Evolutionary conservation across 164 flowering plant genomes (phyloP).

Genomic region (Umbilicus rupestris): DNA sequence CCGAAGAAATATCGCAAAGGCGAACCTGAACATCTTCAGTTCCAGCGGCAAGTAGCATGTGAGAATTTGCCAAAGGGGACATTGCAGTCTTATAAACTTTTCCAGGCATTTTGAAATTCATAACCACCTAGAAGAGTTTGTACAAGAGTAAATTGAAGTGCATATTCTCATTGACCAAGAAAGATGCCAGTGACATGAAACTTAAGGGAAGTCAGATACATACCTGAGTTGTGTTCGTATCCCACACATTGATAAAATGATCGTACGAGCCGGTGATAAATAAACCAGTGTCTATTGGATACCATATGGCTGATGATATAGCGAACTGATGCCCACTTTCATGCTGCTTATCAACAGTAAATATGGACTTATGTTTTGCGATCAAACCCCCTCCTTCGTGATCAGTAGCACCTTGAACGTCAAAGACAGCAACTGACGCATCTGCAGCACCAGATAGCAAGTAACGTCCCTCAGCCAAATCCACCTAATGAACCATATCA

Average conservation of each 20-base stretch:
- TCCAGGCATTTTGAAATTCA: constrained; percentile 92
- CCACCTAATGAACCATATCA: constrained; percentile 62
- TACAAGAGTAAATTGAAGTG: not conserved
- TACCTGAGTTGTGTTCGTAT: constrained; percentile 78
- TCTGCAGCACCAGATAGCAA: constrained; percentile 81
- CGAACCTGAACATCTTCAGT: constrained; percentile 99
- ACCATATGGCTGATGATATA: constrained; percentile 84
- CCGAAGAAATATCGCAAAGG: constrained; percentile 91
- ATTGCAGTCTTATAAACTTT: constrained; percentile 84
- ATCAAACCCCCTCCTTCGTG: constrained; percentile 47
- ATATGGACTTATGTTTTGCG: constrained; percentile 56
- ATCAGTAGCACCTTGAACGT: constrained; percentile 58
- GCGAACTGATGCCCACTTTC: constrained; percentile 71
- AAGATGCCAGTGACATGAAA: not conserved
- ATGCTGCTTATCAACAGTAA: constrained; percentile 65
- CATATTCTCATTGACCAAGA: not conserved
- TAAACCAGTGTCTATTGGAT: constrained; percentile 91
- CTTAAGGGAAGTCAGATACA: not conserved
- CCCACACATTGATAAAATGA: constrained; percentile 86
- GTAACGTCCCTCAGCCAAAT: constrained; percentile 86
- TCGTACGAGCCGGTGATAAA: constrained; percentile 87
- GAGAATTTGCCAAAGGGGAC: constrained; percentile 81
- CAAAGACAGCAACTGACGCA: constrained; percentile 80
- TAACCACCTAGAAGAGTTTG: constrained; percentile 43
- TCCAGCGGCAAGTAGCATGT: constrained; percentile 94